phyloP scores from a whole-genome alignment of 371 early-diverging fungal genomes.

The Mortierella sp. region DNA sequence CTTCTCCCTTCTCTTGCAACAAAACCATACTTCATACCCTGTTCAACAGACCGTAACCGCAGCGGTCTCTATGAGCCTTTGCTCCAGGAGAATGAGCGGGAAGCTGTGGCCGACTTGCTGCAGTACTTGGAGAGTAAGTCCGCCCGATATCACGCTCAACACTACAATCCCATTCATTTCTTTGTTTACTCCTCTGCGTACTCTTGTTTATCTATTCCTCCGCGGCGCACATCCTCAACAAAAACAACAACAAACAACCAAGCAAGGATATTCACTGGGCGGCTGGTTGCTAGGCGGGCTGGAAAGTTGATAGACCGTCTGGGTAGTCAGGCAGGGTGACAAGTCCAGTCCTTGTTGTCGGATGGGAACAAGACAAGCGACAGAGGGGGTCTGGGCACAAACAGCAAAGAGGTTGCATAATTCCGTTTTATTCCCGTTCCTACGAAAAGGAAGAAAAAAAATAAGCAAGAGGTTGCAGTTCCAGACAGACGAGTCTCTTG shows the following conservation, averaged over 20 bases:
- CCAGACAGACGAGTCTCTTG: not conserved
- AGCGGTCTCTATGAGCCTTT: constrained; percentile 82
- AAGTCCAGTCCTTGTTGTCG: not conserved
- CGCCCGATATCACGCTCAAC: not conserved
- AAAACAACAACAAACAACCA: not conserved
- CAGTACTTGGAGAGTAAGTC: constrained; percentile 87
- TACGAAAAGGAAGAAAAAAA: not conserved
- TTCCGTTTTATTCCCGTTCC: constrained; percentile 10
- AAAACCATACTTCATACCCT: not conserved
- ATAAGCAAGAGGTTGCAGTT: not conserved
- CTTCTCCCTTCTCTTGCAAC: not conserved
- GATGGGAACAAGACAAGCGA: constrained; percentile 7
- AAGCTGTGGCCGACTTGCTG: constrained; percentile 87
- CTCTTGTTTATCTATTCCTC: not conserved
- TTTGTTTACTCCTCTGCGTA: not conserved
- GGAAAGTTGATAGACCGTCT: not conserved
- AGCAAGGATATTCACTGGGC: not conserved
- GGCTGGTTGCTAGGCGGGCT: not conserved
- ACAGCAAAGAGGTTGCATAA: constrained; percentile 6
- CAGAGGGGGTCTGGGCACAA: constrained; percentile 4
- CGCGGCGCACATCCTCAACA: not conserved
- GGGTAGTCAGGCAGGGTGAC: not conserved
- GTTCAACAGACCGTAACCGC: constrained; percentile 47
- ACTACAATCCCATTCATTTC: not conserved
- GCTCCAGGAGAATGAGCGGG: constrained; percentile 88